Base-by-base conservation (phyloP, 1,284 basidiomycete genomes). In the Malassezia globosa region DNA sequence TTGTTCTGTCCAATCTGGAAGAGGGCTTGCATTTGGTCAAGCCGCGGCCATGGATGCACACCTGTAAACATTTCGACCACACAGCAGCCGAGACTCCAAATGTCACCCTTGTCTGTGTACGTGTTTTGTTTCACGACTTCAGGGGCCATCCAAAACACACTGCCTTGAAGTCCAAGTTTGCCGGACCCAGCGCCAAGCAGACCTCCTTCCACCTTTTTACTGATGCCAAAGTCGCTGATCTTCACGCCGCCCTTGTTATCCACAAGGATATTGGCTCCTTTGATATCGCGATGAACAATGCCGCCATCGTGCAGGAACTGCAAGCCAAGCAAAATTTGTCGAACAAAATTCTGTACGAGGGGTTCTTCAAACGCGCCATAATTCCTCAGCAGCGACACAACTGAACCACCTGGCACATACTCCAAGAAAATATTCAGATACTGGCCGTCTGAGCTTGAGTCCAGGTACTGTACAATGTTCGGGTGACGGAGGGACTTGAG, bases 201-300 rank as follows among this genome's bases (percentile, higher is more conserved):
- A 33, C 61, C 90, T 24, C 85, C 87, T 72, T 95, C 88, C 26
- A 89, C 85, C 74, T 94, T 94, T 76, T 97, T 99, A 18, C 87
- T 92, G 63, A 99, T 96, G 58, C 94, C 94, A 65, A 97, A 99
- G 73, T 97, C 94, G 4, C 87, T 90, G 37, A 97, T 96, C 75
- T 97, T 97, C 76, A 96, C 84, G 8, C 88, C 88, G 7, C 90
- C 89, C 73, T 94, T 95, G 76, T 96, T 96, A 73, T 97, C 92
- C 10, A 96, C 90, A 46, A 97, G 80, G 51, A 97, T 94, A 71
- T 97, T 96, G 35, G 87, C 92, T 21, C 92, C 92, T 67, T 96
- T 97, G 76, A 97, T 96, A 67, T 97, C 92, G 22, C 92, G 85
- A 73, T 97, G 92, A 50, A 97, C 89, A 71, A 99, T 96, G 60